phyloP scores from a whole-genome alignment of 1,139 yeast genomes.

The Kurtzmaniella quercitrusa region DNA sequence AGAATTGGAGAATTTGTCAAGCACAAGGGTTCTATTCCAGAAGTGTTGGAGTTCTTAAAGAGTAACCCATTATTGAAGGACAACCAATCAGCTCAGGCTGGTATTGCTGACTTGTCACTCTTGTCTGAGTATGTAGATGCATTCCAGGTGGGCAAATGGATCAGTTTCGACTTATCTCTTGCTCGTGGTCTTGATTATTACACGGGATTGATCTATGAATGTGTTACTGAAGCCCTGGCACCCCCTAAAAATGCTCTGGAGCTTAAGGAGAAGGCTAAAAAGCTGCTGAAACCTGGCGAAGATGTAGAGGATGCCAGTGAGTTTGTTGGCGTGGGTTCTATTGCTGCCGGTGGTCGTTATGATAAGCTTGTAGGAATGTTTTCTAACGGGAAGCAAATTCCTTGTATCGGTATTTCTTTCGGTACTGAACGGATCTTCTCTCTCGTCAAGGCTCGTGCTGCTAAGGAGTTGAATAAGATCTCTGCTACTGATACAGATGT shows the following conservation, averaged over 20 bases:
- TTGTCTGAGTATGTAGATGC: slow-evolving; percentile 79
- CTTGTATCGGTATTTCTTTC: slow-evolving; percentile 95
- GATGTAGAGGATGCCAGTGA: slow-evolving; percentile 91
- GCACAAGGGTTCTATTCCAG: slow-evolving; percentile 70
- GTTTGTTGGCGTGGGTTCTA: slow-evolving; percentile 96
- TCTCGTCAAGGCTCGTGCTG: slow-evolving; percentile 71
- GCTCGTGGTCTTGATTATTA: slow-evolving; percentile 98
- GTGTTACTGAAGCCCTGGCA: slow-evolving; percentile 90
- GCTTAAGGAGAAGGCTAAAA: slow-evolving; percentile 51
- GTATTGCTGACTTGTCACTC: slow-evolving; percentile 73
- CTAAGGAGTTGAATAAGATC: slow-evolving; percentile 49
- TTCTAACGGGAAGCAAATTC: slow-evolving; percentile 86
- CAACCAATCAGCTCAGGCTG: slow-evolving; percentile 72
- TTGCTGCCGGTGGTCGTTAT: slow-evolving; percentile 98
- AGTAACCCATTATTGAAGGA: slow-evolving; percentile 52
- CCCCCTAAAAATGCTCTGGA: slow-evolving; percentile 80
- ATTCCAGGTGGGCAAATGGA: slow-evolving; percentile 56
- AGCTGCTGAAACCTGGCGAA: slow-evolving; percentile 24
- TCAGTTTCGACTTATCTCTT: slow-evolving; percentile 86
- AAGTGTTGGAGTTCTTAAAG: slow-evolving; percentile 56
- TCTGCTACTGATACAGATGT: slow-evolving; percentile 89
- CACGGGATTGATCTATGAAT: slow-evolving; percentile 95
- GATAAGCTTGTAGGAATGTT: slow-evolving; percentile 97
- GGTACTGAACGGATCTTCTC: slow-evolving; percentile 96
- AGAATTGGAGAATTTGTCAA: slow-evolving; percentile 88